These are phyloP conservation scores for Aspergillus unguis DNA, from an alignment of 2,329 filamentous ascomycete species.

Conservation along the genomic window DNA sequence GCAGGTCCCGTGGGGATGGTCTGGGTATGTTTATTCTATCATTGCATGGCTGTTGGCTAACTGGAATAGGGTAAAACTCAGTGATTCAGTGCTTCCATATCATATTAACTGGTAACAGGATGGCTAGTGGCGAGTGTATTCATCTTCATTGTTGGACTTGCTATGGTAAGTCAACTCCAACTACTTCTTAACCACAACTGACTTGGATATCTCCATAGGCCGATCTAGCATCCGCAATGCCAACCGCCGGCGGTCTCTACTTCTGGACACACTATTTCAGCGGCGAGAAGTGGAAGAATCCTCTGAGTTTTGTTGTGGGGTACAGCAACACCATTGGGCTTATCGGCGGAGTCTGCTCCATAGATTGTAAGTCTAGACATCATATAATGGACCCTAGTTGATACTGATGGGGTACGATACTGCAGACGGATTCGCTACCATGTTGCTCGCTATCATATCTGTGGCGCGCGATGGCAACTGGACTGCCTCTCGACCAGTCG, in stretches of 20 bases:
- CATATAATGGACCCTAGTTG: too few relatives aligned
- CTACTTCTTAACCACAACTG: not conserved
- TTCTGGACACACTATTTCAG: conserved; percentile 60
- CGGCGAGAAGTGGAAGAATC: conserved; percentile 53
- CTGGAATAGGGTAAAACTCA: conserved; percentile 11
- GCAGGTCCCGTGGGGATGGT: conserved; percentile 60
- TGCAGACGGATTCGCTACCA: conserved; percentile 21
- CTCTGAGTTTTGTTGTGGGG: conserved; percentile 57
- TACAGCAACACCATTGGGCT: conserved; percentile 61
- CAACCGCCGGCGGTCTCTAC: conserved; percentile 57
- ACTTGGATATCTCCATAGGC: conserved; percentile 30
- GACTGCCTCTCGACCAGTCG: conserved; percentile 52
- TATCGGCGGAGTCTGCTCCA: conserved; percentile 58
- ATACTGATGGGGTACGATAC: not conserved
- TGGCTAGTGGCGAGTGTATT: conserved; percentile 57
- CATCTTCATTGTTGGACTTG: conserved; percentile 58
- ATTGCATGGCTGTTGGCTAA: conserved; percentile 18
- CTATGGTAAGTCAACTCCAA: conserved; percentile 49
- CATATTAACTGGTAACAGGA: conserved; percentile 21
- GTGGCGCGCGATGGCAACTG: conserved; percentile 56
- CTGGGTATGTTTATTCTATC: conserved; percentile 44
- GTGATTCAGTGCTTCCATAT: not conserved
- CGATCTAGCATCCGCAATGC: conserved; percentile 54
- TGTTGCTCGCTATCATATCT: conserved; percentile 53
- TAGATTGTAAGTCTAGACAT: conserved; percentile 48